Base-by-base conservation (phyloP, 129 eudicot species). In the Flaveria bidentis region DNA sequence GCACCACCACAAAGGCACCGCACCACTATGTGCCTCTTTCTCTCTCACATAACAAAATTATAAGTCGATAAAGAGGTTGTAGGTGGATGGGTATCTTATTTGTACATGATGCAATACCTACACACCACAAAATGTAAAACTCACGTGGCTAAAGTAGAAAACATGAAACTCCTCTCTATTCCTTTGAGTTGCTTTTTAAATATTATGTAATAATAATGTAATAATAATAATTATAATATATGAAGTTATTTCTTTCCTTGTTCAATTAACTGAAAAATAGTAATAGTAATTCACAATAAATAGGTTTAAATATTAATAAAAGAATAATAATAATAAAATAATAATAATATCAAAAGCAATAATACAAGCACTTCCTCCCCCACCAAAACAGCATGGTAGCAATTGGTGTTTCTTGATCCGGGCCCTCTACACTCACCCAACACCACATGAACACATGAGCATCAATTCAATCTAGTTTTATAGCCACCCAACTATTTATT, bases 391-490 rank as follows among this genome's bases (percentile, higher is more conserved):
- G 9, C 16, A 14, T 15, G 58, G 49, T 75, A 67, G 67, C 74
- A 67, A 53, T 67, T 69, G 66, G 75, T 64, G 49, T 51, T 77
- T 23, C 56, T 51, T 55, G 67, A 6, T 68, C 28, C 3, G 47
- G 75, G 39, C 75, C 81, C 69, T 67, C 67, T 15, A n/a, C 20
- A 65, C 45, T 49, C 74, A 23, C 57, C 74, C 58, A 66, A 53
- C 75, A 67, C 81, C 75, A 56, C 81, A 68, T 56, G 58, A 9
- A 61, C 14, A 6, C 67, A 61, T 61, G 17, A 61, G 9, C 65
- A 58, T 57, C 5, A 20, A 52, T 39, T 4, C 46, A 9, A 23
- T 68, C 23, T 52, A 12, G 8, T 67, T 64, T 64, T 41, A 6
- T 22, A 42, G 71, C 79, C 71, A 75, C 51, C 60, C 70, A 9